These are phyloP conservation scores for Tricholoma flavovirens DNA, from an alignment of 768 basidiomycete genomes.

Conservation along the genomic window DNA sequence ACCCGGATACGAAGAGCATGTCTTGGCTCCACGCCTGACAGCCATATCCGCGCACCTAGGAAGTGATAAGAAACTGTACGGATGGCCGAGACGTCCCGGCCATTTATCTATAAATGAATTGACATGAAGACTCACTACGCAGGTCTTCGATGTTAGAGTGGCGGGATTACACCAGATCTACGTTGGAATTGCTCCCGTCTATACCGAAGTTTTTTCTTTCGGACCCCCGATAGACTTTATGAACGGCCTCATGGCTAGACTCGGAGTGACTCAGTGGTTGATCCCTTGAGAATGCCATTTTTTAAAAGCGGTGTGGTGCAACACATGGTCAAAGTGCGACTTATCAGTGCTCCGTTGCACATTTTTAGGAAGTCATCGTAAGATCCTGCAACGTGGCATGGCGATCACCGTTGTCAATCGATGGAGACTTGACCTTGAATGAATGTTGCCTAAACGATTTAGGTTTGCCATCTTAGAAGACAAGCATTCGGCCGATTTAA, in stretches of 20 bases:
- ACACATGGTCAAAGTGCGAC: not conserved
- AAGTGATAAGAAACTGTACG: not conserved
- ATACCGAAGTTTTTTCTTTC: not conserved
- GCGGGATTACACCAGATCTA: not conserved
- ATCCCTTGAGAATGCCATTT: not conserved
- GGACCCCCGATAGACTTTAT: not conserved
- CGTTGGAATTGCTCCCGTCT: not conserved
- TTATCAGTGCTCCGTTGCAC: not conserved
- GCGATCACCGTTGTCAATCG: conserved; percentile 1
- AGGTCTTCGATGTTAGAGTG: not conserved
- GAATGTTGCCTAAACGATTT: not conserved
- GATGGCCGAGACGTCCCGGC: not conserved
- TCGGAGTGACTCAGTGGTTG: not conserved
- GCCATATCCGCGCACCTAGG: not conserved
- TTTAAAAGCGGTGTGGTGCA: not conserved
- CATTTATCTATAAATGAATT: not conserved
- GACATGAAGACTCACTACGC: not conserved
- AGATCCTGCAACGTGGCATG: not conserved
- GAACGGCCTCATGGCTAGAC: not conserved
- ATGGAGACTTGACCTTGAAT: not conserved
- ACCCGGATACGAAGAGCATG: not conserved
- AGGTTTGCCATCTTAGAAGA: not conserved
- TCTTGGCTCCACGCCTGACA: not conserved
- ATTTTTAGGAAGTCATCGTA: not conserved
- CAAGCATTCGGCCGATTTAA: not conserved